These are phyloP conservation scores for Emergomyces africanus DNA, from an alignment of 2,329 filamentous ascomycete genomes.

Conservation along the genomic window DNA sequence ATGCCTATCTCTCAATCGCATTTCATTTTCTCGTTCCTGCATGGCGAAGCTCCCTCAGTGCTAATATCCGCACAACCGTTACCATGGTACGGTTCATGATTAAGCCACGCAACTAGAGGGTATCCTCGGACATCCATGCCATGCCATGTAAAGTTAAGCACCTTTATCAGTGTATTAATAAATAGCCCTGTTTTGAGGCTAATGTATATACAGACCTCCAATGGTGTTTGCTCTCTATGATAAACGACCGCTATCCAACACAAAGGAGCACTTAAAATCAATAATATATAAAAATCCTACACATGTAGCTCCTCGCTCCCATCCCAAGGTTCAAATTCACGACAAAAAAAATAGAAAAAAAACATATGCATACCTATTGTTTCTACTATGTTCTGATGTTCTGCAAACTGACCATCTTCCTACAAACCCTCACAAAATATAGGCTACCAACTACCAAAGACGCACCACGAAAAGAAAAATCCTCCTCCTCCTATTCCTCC, in stretches of 20 bases:
- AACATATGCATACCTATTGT: background rate
- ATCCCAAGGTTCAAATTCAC: background rate
- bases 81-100: too few relatives aligned
- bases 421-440: background rate
- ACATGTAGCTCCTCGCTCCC: background rate
- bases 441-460: conserved; percentile 75
- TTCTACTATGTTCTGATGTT: background rate
- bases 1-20: too few relatives aligned
- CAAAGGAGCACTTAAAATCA: background rate
- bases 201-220: too few relatives aligned
- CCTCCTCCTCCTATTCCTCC: conserved; percentile 71
- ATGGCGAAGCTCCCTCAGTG: too few relatives aligned
- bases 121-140: too few relatives aligned
- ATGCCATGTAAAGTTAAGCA: too few relatives aligned
- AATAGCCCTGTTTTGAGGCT: too few relatives aligned
- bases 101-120: too few relatives aligned
- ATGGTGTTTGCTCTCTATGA: too few relatives aligned
- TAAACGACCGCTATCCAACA: background rate
- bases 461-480: conserved; percentile 83
- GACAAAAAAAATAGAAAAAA: background rate
- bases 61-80: too few relatives aligned
- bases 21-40: too few relatives aligned
- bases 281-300: background rate
- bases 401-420: background rate
- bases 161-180: too few relatives aligned